Base-by-base conservation (phyloP, 169 alveolate species). In the Perkinsus olseni region DNA sequence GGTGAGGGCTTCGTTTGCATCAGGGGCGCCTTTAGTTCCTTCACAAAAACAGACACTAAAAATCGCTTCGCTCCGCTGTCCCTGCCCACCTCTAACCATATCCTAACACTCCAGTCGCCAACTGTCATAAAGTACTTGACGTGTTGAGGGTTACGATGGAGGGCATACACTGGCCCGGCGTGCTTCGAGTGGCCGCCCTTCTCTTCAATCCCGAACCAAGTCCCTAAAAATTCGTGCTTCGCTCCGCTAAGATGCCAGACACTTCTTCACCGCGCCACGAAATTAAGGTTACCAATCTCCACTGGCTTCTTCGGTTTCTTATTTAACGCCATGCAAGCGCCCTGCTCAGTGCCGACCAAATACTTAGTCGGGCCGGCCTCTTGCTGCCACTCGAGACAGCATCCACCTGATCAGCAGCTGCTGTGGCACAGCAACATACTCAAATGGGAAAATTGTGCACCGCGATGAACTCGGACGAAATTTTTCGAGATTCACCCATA, bases 81-180 rank as follows among this genome's bases (percentile, higher is more conserved):
- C 50, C 50, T 6, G 50, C 40, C 40, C 38, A 92, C 50, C n/a
- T n/a, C 40, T n/a, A 92, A 34, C 98, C 99, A 96, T 39, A 98
- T 97, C 95, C 97, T 98, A 36, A 98, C 98, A 74, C 98, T 95
- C 99, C 99, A 98, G 95, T 98, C 99, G 38, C 99, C 99, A 37
- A 98, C 98, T 21, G 99, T 96, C 93, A 98, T 94, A 96, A 98
- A 98, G 95, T 96, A 98, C 95, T 98, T 98, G 92, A 97, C 95
- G 91, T 97, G 97, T 91, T 96, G 96, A 38, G 99, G 99, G 95
- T 97, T 97, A 93, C 99, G 96, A 94, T 98, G 97, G 92, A 94
- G 93, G 28, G 98, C 95, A 93, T 97, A 95, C 74, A 97, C 96
- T 0, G 99, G 99, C 38, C 99, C 99, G 94, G 96, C 97, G 96